These are phyloP conservation scores for Draba incana DNA, from an alignment of 345 rosid genomes.

Conservation along the genomic window DNA sequence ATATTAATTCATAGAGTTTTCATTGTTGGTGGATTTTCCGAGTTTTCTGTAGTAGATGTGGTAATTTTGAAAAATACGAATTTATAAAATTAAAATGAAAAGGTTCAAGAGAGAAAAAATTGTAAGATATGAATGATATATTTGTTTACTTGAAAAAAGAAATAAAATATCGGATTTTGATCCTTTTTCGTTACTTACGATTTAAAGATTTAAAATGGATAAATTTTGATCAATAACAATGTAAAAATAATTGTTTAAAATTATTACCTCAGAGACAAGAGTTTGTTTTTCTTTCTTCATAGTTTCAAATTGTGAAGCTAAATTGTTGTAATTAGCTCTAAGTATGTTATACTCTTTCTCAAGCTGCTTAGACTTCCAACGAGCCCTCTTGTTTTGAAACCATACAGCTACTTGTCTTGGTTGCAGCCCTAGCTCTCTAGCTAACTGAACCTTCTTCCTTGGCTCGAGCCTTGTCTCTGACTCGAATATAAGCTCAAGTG, in stretches of 20 bases:
- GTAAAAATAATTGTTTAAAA: too few species aligned
- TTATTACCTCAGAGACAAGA: slow-evolving; percentile 53
- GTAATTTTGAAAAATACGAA: background rate
- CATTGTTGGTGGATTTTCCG: background rate
- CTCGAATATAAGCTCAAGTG: slow-evolving; percentile 68
- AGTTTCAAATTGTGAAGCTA: slow-evolving; percentile 57
- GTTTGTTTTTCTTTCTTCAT: slow-evolving; percentile 65
- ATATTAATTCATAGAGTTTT: too few species aligned
- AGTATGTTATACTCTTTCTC: slow-evolving; percentile 64
- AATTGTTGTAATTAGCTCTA: slow-evolving; percentile 53
- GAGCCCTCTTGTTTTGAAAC: slow-evolving; percentile 89
- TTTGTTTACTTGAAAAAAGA: too few species aligned
- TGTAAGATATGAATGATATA: too few species aligned
- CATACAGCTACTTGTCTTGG: slow-evolving; percentile 92
- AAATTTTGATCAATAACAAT: background rate
- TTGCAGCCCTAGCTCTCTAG: slow-evolving; percentile 72
- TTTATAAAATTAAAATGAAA: too few species aligned
- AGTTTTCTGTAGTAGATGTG: background rate
- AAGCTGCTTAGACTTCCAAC: slow-evolving; percentile 79
- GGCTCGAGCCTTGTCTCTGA: slow-evolving; percentile 80
- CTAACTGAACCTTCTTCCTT: slow-evolving; percentile 63
- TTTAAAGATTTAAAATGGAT: slow-evolving; percentile 3
- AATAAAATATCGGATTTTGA: background rate
- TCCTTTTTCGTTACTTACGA: slow-evolving; percentile 3
- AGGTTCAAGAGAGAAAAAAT: too few species aligned